Conservation (phyloP, 1,284 basidiomycete genomes). For the Mycocalia duriaeana region DNA sequence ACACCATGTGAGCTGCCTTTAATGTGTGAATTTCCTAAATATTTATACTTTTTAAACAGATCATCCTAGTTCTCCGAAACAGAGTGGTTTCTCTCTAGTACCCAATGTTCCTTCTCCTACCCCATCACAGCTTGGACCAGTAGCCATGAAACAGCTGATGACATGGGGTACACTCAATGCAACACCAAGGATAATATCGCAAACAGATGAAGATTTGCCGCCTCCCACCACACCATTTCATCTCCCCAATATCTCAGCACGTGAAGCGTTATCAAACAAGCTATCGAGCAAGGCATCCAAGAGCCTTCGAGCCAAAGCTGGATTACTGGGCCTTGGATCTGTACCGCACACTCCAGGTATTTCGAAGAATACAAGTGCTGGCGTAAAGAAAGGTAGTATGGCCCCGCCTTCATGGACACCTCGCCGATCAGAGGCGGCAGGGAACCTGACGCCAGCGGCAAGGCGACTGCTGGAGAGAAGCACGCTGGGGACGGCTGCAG, state of each 20-base stretch:
- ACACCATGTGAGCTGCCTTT: constrained; percentile 53
- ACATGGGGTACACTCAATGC: constrained; percentile 88
- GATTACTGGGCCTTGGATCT: constrained; percentile 38
- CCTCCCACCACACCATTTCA: constrained; percentile 60
- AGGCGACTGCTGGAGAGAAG: constrained; percentile 69
- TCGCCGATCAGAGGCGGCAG: constrained; percentile 56
- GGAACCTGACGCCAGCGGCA: constrained; percentile 79
- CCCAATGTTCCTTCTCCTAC: constrained; percentile 85
- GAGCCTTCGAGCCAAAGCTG: constrained; percentile 66
- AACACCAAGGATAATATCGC: constrained; percentile 79
- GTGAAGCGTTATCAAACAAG: constrained; percentile 75
- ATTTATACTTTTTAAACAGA: constrained; percentile 33
- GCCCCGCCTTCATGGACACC: constrained; percentile 69
- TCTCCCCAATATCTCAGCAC: constrained; percentile 60
- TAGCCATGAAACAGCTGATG: constrained; percentile 82
- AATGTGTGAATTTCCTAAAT: constrained; percentile 7
- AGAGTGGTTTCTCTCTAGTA: constrained; percentile 65
- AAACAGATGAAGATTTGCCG: constrained; percentile 50
- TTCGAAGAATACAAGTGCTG: constrained; percentile 19
- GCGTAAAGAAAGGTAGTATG: constrained; percentile 48
- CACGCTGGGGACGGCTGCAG: constrained; percentile 53
- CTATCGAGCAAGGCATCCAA: constrained; percentile 71
- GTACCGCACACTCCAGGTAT: constrained; percentile 32
- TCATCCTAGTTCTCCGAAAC: constrained; percentile 51
- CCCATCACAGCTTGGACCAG: constrained; percentile 70